These are phyloP conservation scores for Lecanicillium sp. DNA, from an alignment of 2,329 filamentous ascomycete species.

Conservation along the genomic window DNA sequence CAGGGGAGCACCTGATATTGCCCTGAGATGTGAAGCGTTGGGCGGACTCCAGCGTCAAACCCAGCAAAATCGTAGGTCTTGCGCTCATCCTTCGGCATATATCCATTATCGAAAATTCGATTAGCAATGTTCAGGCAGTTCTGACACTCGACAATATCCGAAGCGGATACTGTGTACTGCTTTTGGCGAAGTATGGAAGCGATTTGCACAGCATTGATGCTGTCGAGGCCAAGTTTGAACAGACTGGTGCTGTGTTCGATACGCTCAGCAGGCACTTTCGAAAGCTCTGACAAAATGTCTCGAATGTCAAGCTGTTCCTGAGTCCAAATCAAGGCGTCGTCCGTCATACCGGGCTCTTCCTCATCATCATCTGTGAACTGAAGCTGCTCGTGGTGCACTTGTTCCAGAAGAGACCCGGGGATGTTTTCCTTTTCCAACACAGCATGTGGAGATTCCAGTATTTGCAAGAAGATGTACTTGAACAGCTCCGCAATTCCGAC, in stretches of 20 bases:
- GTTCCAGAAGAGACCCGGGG: conserved; percentile 17
- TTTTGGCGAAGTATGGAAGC: conserved; percentile 58
- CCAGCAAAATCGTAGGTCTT: conserved; percentile 31
- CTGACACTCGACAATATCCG: conserved; percentile 66
- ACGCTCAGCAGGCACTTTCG: conserved; percentile 39
- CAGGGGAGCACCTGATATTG: conserved; percentile 61
- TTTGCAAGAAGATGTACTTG: conserved; percentile 22
- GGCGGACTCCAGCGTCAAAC: conserved; percentile 31
- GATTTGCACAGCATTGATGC: conserved; percentile 78
- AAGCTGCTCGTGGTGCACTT: conserved; percentile 18
- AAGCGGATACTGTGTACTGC: conserved; percentile 55
- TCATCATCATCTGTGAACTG: conserved; percentile 18
- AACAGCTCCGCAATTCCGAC: conserved; percentile 26
- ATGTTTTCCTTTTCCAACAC: conserved; percentile 18
- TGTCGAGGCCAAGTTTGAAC: conserved; percentile 84
- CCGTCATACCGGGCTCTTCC: conserved; percentile 7
- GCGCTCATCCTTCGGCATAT: background rate
- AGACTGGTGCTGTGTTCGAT: conserved; percentile 64
- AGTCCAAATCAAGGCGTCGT: conserved; percentile 13
- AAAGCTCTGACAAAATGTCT: conserved; percentile 51
- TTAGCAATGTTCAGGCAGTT: conserved; percentile 37
- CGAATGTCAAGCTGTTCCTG: conserved; percentile 38
- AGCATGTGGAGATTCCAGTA: conserved; percentile 24
- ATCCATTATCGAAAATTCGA: conserved; percentile 5
- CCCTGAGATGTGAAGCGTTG: conserved; percentile 23